Conservation (phyloP, 2,329 filamentous ascomycete species). For the Phaeosphaeriaceae sp. region DNA sequence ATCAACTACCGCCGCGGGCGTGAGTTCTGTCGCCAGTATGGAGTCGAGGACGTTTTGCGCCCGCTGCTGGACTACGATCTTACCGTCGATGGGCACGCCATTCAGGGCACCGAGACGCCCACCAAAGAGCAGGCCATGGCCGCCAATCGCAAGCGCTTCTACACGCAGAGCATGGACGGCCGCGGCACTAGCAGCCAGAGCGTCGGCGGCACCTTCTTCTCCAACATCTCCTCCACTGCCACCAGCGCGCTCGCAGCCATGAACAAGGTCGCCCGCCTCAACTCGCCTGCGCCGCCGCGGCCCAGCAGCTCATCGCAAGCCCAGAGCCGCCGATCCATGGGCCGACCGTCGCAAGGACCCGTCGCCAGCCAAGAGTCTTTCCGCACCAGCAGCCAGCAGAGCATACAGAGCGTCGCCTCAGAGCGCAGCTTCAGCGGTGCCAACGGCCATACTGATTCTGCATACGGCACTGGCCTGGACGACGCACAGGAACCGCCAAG, state of each 20-base stretch:
- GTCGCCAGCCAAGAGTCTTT: slow-evolving; percentile 69
- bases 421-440: slow-evolving; percentile 72
- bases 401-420: slow-evolving; percentile 70
- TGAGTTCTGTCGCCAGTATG: slow-evolving; percentile 83
- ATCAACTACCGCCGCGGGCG: slow-evolving; percentile 91
- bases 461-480: slow-evolving; percentile 65
- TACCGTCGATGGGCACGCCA: slow-evolving; percentile 73
- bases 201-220: slow-evolving; percentile 89
- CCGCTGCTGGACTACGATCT: slow-evolving; percentile 83
- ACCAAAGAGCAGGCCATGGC: slow-evolving; percentile 99
- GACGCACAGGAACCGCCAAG: slow-evolving; percentile 77
- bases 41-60: slow-evolving; percentile 77
- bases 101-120: slow-evolving; percentile 85
- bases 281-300: slow-evolving; percentile 76
- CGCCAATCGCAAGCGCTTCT: slow-evolving; percentile 85
- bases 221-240: slow-evolving; percentile 92
- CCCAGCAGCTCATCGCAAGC: slow-evolving; percentile 67
- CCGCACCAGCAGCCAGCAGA: slow-evolving; percentile 82
- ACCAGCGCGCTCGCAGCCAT: slow-evolving; percentile 94
- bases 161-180: slow-evolving; percentile 75
- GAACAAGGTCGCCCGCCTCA: slow-evolving; percentile 87
- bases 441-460: slow-evolving; percentile 65
- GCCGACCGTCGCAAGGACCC: slow-evolving; percentile 73
- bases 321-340: slow-evolving; percentile 71
- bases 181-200: slow-evolving; percentile 67